phyloP scores from a whole-genome alignment of 768 basidiomycete genomes.

The Favolaschia claudopus region DNA sequence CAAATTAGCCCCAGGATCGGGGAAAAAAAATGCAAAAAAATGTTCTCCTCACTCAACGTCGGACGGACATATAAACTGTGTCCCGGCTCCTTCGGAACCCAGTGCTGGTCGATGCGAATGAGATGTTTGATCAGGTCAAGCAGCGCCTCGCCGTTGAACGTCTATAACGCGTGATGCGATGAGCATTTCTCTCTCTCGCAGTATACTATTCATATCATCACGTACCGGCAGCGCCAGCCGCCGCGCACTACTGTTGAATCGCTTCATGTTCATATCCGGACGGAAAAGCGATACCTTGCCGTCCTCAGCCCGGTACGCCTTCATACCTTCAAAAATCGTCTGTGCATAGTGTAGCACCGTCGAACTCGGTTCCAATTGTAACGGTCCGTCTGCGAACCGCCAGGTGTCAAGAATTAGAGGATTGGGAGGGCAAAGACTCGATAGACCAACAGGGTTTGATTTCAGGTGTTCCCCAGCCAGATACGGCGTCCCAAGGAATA shows the following conservation, averaged over 20 bases:
- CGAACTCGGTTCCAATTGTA: slow-evolving; percentile 77
- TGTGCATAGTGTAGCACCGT: slow-evolving; percentile 94
- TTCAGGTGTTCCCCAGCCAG: slow-evolving; percentile 84
- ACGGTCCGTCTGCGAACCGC: slow-evolving; percentile 64
- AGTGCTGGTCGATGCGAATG: slow-evolving; percentile 81
- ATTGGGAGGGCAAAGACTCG: slow-evolving; percentile 6
- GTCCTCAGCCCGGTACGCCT: slow-evolving; percentile 81
- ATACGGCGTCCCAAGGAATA: slow-evolving; percentile 72
- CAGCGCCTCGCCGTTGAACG: slow-evolving; percentile 79
- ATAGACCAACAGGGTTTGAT: slow-evolving; percentile 80
- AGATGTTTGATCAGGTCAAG: slow-evolving; percentile 87
- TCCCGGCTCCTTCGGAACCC: slow-evolving; percentile 90
- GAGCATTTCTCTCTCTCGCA: slow-evolving; percentile 3
- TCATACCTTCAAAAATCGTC: slow-evolving; percentile 92
- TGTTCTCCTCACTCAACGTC: slow-evolving; percentile 59
- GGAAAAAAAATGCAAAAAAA: background rate
- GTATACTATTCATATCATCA: slow-evolving; percentile 6
- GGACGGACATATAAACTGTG: slow-evolving; percentile 94
- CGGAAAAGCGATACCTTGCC: slow-evolving; percentile 87
- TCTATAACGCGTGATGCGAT: slow-evolving; percentile 46
- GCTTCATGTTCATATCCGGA: slow-evolving; percentile 97
- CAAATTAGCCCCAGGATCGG: background rate
- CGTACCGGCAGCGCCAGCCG: slow-evolving; percentile 81
- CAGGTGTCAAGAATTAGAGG: background rate
- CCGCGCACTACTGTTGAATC: slow-evolving; percentile 87